Conservation (phyloP, 495 filamentous ascomycete species). For the Margaritispora aquatica region DNA sequence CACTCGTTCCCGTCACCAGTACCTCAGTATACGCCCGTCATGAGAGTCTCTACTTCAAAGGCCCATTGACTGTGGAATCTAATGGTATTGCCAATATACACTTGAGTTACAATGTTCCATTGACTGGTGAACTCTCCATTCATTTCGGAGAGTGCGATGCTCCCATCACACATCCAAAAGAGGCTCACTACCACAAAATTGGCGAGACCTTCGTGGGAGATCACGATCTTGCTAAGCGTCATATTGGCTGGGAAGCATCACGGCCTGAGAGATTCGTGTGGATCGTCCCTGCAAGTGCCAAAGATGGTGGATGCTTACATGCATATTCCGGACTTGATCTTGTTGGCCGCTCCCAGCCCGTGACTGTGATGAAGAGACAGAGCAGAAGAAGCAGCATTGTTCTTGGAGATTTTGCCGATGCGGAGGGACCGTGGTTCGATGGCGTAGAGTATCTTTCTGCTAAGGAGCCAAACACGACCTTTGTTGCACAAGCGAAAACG, state of each 20-base stretch:
- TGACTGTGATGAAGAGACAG: slow-evolving; percentile 30
- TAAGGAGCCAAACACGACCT: slow-evolving; percentile 44
- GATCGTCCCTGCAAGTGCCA: slow-evolving; percentile 41
- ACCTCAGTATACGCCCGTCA: not conserved
- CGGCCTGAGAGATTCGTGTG: slow-evolving; percentile 36
- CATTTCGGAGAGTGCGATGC: not conserved
- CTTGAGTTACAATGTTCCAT: not conserved
- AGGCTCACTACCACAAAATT: not conserved
- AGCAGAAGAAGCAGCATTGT: slow-evolving; percentile 13
- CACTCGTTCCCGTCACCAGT: not conserved
- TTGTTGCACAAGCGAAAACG: slow-evolving; percentile 46
- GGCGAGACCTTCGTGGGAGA: not conserved
- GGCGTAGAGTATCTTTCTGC: slow-evolving; percentile 55
- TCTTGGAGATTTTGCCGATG: slow-evolving; percentile 30
- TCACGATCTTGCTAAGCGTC: not conserved
- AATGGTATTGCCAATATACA: not conserved
- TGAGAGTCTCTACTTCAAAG: slow-evolving; percentile 19
- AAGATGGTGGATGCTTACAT: slow-evolving; percentile 42
- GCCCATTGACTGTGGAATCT: not conserved
- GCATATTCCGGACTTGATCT: slow-evolving; percentile 33
- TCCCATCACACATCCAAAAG: not conserved
- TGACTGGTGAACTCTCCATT: not conserved
- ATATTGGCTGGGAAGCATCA: not conserved
- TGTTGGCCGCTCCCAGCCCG: slow-evolving; percentile 30
- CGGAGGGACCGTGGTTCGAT: slow-evolving; percentile 62